Conservation (phyloP, 2,329 filamentous ascomycete genomes). For the Arthrobotrys musiformis region DNA sequence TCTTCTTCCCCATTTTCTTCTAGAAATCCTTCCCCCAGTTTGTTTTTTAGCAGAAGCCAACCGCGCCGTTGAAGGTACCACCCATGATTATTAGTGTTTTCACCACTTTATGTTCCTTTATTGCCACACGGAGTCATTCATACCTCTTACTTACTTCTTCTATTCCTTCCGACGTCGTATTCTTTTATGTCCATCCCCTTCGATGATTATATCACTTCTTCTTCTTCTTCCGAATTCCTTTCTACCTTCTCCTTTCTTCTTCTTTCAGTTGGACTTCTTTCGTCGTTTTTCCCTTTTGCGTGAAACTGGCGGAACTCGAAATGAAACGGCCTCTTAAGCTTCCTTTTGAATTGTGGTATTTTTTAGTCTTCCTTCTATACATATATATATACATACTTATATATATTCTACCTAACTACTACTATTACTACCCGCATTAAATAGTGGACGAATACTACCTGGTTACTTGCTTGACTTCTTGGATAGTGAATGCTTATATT, state of each 20-base stretch:
- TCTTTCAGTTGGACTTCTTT: background rate
- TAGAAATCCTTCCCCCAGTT: background rate
- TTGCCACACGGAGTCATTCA: slow-evolving; percentile 4
- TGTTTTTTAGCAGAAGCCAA: background rate
- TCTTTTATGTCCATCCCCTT: background rate
- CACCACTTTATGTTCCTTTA: background rate
- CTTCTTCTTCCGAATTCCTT: background rate
- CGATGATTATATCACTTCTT: background rate
- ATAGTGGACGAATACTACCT: background rate
- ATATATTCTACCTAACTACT: background rate
- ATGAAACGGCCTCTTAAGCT: background rate
- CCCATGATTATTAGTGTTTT: background rate
- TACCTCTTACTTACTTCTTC: background rate
- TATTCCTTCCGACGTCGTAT: no score
- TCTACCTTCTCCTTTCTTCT: background rate
- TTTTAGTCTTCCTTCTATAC: no score
- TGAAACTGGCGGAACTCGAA: background rate
- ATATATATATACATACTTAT: background rate
- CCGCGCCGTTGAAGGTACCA: background rate
- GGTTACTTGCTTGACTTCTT: no score
- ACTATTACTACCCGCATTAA: background rate
- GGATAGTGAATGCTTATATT: background rate
- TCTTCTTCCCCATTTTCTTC: background rate
- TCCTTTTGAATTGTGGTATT: background rate
- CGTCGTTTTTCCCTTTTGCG: background rate